phyloP scores from a whole-genome alignment of 345 rosid genomes.

The Linum lewisii region DNA sequence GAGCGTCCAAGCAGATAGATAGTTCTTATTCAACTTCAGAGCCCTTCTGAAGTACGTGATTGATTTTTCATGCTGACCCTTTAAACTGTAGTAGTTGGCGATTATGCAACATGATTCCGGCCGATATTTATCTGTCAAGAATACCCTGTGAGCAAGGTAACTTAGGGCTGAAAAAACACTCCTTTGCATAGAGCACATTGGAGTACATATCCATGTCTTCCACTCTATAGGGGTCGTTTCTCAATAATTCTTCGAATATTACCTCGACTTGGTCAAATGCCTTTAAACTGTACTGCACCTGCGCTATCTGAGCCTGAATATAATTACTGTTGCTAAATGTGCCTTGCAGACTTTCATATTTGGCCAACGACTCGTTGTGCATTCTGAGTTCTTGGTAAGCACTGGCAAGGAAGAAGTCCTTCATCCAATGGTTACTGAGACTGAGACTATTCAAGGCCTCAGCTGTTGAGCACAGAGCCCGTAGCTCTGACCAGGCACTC shows the following conservation, averaged over 20 bases:
- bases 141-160: conserved; percentile 84
- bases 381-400: conserved; percentile 86
- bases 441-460: conserved; percentile 64
- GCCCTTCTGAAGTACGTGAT: conserved; percentile 92
- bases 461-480: conserved; percentile 58
- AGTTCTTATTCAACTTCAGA: conserved; percentile 81
- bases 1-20: conserved; percentile 92
- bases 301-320: conserved; percentile 90
- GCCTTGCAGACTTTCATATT: conserved; percentile 61
- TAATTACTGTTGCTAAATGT: conserved; percentile 76
- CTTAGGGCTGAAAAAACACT: conserved; percentile 80
- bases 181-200: conserved; percentile 90
- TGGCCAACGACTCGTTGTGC: conserved; percentile 69
- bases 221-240: conserved; percentile 78
- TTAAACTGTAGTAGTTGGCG: conserved; percentile 94
- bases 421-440: conserved; percentile 91
- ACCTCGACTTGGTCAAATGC: conserved; percentile 95
- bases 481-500: conserved; percentile 97
- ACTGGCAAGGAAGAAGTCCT: conserved; percentile 83
- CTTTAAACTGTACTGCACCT: conserved; percentile 79
- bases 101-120: conserved; percentile 97
- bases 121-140: conserved; percentile 79
- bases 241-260: conserved; percentile 75
- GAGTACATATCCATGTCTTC: conserved; percentile 98
- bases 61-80: conserved; percentile 91